A percentile compares a stretch with the other conserved stretches of the same genome.
These are phyloP conservation scores for Zizania latifolia DNA, from an alignment of 176 grass and related monocot species.

Conservation along the genomic window DNA sequence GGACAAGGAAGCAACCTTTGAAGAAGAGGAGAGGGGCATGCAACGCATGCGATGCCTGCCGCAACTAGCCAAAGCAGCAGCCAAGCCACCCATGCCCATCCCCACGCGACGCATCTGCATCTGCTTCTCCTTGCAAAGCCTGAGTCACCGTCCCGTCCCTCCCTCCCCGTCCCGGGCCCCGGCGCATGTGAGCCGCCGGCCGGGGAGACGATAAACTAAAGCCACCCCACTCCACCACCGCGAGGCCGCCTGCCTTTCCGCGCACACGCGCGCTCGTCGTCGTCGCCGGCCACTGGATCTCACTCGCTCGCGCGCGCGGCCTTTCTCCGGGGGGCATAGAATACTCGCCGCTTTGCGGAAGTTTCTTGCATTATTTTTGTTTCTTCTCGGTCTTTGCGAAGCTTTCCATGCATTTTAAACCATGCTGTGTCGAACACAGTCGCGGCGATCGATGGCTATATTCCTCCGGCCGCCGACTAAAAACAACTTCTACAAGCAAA, in stretches of 20 bases:
- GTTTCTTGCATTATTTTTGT: slow-evolving; percentile 61
- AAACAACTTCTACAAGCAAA: slow-evolving; percentile 25
- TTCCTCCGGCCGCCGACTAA: slow-evolving; percentile 29
- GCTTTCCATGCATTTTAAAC: slow-evolving; percentile 34
- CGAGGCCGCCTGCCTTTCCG: not conserved
- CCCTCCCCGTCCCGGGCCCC: not conserved
- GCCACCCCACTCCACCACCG: not conserved
- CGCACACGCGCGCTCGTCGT: slow-evolving; percentile 14
- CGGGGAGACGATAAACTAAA: no score
- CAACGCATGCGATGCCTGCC: not conserved
- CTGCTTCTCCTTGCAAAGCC: not conserved
- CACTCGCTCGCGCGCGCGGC: no score
- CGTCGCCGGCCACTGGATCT: slow-evolving; percentile 34
- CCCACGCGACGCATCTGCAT: not conserved
- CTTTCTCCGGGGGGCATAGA: slow-evolving; percentile 6
- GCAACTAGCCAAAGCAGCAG: slow-evolving; percentile 3
- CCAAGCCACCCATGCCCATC: not conserved
- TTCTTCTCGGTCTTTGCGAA: slow-evolving; percentile 46
- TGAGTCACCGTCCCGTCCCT: not conserved
- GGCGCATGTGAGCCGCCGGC: no score
- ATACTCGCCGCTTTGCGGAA: slow-evolving; percentile 44
- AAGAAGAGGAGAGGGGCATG: slow-evolving; percentile 5
- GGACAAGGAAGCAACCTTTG: slow-evolving; percentile 42
- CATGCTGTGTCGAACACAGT: slow-evolving; percentile 37
- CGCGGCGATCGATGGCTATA: slow-evolving; percentile 45